Percentiles rank a stretch among this genome's conserved stretches.
Conservation (phyloP, 164 flowering plant species). For the Magnolia changhungtana region DNA sequence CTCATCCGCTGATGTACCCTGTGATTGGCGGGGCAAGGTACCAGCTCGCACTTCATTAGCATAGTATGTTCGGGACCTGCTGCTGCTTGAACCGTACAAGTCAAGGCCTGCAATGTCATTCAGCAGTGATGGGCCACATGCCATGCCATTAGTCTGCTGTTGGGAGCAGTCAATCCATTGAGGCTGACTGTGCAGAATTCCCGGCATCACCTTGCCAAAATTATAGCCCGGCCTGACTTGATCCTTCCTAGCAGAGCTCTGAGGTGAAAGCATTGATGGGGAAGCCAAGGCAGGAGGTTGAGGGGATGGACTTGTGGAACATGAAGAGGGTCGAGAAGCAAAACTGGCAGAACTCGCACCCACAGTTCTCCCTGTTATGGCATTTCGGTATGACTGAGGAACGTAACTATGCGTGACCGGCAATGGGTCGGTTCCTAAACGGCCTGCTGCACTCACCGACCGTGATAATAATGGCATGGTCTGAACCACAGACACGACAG, state of each 20-base stretch:
- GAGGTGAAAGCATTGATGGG: slow-evolving; percentile 26
- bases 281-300: slow-evolving; percentile 32
- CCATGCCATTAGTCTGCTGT: slow-evolving; percentile 26
- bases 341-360: slow-evolving; percentile 37
- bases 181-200: slow-evolving; percentile 34
- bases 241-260: slow-evolving; percentile 39
- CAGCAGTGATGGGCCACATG: slow-evolving; percentile 22
- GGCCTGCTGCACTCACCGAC: slow-evolving; percentile 78
- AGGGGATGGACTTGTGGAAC: slow-evolving; percentile 31
- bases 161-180: slow-evolving; percentile 50
- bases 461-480: slow-evolving; percentile 55
- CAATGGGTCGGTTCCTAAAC: slow-evolving; percentile 67
- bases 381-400: slow-evolving; percentile 86
- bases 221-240: slow-evolving; percentile 43
- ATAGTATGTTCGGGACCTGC: slow-evolving; percentile 26
- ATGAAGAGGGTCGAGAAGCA: slow-evolving; percentile 32
- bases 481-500: slow-evolving; percentile 57
- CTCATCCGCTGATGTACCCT: slow-evolving; percentile 55
- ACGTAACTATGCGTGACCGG: slow-evolving; percentile 42
- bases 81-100: slow-evolving; percentile 28
- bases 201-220: slow-evolving; percentile 48
- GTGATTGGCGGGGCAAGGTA: slow-evolving; percentile 8
- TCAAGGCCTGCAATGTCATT: slow-evolving; percentile 31
- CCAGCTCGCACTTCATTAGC: slow-evolving; percentile 35
- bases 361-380: slow-evolving; percentile 55